These are phyloP conservation scores for Cystobasidium slooffiae DNA, from an alignment of 1,284 basidiomycete genomes.

Conservation along the genomic window DNA sequence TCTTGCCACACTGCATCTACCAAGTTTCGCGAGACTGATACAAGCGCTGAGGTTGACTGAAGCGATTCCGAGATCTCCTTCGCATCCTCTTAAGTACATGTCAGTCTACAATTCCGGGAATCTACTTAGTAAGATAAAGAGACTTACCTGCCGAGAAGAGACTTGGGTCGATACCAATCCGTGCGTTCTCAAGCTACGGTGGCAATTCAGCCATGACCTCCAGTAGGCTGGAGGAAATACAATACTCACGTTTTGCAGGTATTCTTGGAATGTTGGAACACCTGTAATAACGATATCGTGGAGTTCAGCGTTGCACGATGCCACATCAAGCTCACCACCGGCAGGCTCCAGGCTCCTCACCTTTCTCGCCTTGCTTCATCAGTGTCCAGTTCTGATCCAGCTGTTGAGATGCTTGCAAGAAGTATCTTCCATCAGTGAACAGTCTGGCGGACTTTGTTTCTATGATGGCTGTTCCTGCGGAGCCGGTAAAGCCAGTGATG, in stretches of 20 bases:
- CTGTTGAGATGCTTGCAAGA: conserved; percentile 87
- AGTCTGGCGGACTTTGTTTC: conserved; percentile 66
- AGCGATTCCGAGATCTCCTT: conserved; percentile 63
- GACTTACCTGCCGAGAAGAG: conserved; percentile 61
- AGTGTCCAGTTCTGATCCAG: conserved; percentile 88
- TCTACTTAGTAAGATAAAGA: background rate
- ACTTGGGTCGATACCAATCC: conserved; percentile 80
- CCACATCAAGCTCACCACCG: background rate
- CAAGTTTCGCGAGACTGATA: conserved; percentile 72
- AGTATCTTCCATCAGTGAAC: conserved; percentile 94
- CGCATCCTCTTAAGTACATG: conserved; percentile 55
- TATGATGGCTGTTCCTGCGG: conserved; percentile 79
- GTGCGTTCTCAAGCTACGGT: conserved; percentile 67
- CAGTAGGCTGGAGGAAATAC: conserved; percentile 28
- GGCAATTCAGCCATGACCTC: conserved; percentile 54
- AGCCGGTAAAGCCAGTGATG: conserved; percentile 76
- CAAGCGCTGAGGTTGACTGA: conserved; percentile 62
- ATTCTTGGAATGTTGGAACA: conserved; percentile 88
- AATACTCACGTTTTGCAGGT: conserved; percentile 68
- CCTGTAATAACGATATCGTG: conserved; percentile 60
- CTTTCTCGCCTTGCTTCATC: conserved; percentile 85
- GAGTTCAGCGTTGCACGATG: background rate
- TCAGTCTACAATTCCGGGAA: conserved; percentile 53
- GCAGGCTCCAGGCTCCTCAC: conserved; percentile 67
- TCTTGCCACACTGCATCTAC: conserved; percentile 82